These are phyloP conservation scores for Ampelomyces quisqualis DNA, from an alignment of 2,329 filamentous ascomycete species.

Conservation along the genomic window DNA sequence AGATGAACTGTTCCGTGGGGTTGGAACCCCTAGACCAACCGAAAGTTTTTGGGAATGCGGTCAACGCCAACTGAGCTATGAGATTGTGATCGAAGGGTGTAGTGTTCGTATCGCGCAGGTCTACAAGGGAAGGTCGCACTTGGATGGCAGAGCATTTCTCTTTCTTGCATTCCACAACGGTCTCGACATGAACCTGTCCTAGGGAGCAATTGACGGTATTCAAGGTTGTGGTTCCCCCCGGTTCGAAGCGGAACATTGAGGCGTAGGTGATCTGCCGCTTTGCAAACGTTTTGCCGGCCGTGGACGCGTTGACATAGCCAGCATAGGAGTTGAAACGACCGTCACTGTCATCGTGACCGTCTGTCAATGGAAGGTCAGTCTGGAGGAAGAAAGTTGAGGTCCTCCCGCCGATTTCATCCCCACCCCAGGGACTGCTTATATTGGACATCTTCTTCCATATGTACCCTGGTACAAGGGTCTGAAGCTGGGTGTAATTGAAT, in stretches of 20 bases:
- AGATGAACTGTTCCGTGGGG: conserved; percentile 26
- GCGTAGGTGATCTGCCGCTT: conserved; percentile 5
- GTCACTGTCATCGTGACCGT: not conserved
- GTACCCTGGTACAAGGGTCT: conserved; percentile 19
- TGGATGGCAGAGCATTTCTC: conserved; percentile 13
- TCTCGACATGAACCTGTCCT: conserved; percentile 26
- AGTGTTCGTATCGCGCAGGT: conserved; percentile 11
- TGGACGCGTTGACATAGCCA: conserved; percentile 2
- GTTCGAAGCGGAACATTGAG: not conserved
- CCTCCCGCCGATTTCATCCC: conserved; percentile 2
- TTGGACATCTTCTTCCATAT: conserved; percentile 14
- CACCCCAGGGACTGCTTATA: conserved; percentile 2
- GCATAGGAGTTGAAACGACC: conserved; percentile 2
- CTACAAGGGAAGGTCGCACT: conserved; percentile 20
- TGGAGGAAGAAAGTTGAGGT: conserved; percentile 4
- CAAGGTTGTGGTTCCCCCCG: too few relatives aligned
- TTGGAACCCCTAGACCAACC: conserved; percentile 14
- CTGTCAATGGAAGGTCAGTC: conserved; percentile 1
- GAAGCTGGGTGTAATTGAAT: conserved; percentile 16
- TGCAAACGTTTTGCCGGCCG: not conserved
- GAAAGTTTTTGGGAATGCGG: conserved; percentile 19
- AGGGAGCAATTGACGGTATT: conserved; percentile 26
- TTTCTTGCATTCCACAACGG: conserved; percentile 16
- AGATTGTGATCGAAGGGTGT: conserved; percentile 23
- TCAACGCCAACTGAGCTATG: conserved; percentile 7